phyloP scores from a whole-genome alignment of 106 monocot genomes.

The Phalaenopsis aphrodite region DNA sequence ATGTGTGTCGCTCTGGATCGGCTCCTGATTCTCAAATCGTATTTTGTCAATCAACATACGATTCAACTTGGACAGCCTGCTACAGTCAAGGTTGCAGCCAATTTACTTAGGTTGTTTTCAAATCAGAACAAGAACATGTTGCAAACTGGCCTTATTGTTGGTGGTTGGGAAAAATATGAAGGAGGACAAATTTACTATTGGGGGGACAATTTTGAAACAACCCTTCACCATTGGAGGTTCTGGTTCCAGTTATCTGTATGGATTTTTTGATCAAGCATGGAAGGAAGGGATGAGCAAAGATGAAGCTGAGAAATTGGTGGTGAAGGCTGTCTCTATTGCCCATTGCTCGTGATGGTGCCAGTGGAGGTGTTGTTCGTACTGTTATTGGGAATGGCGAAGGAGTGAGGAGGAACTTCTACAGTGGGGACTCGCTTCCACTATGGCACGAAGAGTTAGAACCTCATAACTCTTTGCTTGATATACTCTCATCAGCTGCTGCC shows the following conservation, averaged over 20 bases:
- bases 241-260: slow-evolving; percentile 31
- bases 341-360: slow-evolving; percentile 90
- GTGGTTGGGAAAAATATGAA: slow-evolving; percentile 95
- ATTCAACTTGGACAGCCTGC: slow-evolving; percentile 92
- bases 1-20: slow-evolving; percentile 31
- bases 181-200: slow-evolving; percentile 94
- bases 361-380: slow-evolving; percentile 95
- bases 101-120: slow-evolving; percentile 69
- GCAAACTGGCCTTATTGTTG: slow-evolving; percentile 88
- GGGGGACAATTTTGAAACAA: slow-evolving; percentile 83
- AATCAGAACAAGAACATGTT: slow-evolving; percentile 97
- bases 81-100: slow-evolving; percentile 89
- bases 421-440: slow-evolving; percentile 51
- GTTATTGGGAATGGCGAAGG: slow-evolving; percentile 69
- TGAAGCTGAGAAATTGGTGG: slow-evolving; percentile 62
- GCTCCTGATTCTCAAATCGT: slow-evolving; percentile 80
- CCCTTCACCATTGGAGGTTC: slow-evolving; percentile 81
- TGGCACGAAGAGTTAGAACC: slow-evolving; percentile 80
- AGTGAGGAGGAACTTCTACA: slow-evolving; percentile 53
- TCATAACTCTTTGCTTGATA: slow-evolving; percentile 58
- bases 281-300: slow-evolving; percentile 29
- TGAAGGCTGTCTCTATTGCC: slow-evolving; percentile 91
- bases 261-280: slow-evolving; percentile 31
- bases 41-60: slow-evolving; percentile 86
- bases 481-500: slow-evolving; percentile 24